These are phyloP conservation scores for Schrenkiella parvula DNA, from an alignment of 345 rosid species.

Conservation along the genomic window DNA sequence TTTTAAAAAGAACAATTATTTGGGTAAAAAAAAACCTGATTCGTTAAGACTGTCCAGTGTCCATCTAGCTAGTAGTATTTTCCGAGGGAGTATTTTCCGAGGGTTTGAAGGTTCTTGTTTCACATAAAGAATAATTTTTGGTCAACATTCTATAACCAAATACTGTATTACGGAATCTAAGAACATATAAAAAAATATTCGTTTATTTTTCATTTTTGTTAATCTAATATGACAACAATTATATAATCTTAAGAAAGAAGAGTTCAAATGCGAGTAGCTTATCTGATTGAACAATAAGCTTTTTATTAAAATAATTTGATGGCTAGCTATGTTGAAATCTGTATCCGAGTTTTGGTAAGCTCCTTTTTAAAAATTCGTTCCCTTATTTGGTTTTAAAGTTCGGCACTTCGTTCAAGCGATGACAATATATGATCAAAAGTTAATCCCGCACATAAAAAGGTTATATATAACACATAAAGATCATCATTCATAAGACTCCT, in stretches of 20 bases:
- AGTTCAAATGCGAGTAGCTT: background rate
- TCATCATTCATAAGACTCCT: background rate
- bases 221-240: background rate
- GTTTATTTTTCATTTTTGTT: background rate
- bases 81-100: background rate
- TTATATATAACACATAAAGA: background rate
- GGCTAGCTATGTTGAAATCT: background rate
- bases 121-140: background rate
- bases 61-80: slow-evolving; percentile 10
- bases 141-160: slow-evolving; percentile 5
- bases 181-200: background rate
- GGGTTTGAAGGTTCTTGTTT: slow-evolving; percentile 19
- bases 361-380: background rate
- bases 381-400: background rate
- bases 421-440: background rate
- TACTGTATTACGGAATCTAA: slow-evolving; percentile 8
- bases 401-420: background rate
- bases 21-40: background rate
- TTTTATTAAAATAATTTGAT: background rate
- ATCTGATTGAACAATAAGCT: background rate
- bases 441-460: background rate
- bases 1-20: background rate
- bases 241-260: background rate
- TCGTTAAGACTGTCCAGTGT: slow-evolving; percentile 5
- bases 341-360: background rate